Percentiles rank a stretch among this genome's conserved stretches.
phyloP scores from a whole-genome alignment of 805 yeast species.

The Huiozyma naganishii region DNA sequence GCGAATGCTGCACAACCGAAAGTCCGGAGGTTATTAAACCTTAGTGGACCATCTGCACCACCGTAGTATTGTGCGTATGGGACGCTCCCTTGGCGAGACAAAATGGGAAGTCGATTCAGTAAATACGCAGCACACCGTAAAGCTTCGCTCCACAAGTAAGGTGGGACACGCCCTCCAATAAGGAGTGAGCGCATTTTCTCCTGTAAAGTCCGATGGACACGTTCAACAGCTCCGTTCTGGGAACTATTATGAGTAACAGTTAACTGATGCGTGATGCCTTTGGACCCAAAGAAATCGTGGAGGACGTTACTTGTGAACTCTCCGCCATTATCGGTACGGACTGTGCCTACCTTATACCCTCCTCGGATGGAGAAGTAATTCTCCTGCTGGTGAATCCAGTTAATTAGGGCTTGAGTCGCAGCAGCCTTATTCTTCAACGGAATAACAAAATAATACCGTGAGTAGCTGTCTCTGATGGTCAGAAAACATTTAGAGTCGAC shows the following conservation, averaged over 20 bases:
- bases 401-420: not conserved
- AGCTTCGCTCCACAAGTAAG: constrained; percentile 12
- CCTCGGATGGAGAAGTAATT: constrained; percentile 1
- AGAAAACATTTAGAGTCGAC: not conserved
- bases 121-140: constrained; percentile 6
- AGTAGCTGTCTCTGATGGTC: constrained; percentile 1
- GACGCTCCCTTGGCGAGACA: not conserved
- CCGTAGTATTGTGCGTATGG: not conserved
- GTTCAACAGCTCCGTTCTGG: constrained; percentile 9
- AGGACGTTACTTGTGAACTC: constrained; percentile 2
- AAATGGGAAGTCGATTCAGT: constrained; percentile 4
- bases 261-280: constrained; percentile 5
- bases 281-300: not conserved
- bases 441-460: constrained; percentile 1
- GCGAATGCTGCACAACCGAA: constrained; percentile 13
- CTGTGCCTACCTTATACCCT: not conserved
- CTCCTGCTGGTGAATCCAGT: not conserved
- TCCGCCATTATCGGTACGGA: constrained; percentile 3
- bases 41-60: not conserved
- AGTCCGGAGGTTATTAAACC: not conserved
- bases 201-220: constrained; percentile 7
- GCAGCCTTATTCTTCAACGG: constrained; percentile 1
- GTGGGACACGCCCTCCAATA: constrained; percentile 6
- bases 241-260: constrained; percentile 4
- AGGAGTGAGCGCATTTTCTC: constrained; percentile 3